A percentile compares a stretch with the other conserved stretches of the same genome.
Conservation (phyloP, 805 yeast species). For the Candida boidinii region DNA sequence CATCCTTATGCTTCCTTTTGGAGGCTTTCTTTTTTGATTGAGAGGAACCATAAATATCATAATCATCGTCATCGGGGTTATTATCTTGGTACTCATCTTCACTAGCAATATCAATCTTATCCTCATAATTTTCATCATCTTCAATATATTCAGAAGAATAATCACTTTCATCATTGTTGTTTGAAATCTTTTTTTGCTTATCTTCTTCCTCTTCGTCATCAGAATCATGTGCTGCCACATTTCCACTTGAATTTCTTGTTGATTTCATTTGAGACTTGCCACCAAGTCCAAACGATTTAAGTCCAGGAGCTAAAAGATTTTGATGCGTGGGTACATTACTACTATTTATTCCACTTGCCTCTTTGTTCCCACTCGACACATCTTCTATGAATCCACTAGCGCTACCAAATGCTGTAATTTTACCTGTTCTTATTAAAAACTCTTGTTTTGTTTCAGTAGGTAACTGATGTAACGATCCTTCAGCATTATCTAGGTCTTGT, state of each 20-base stretch:
- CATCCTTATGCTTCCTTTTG: no score
- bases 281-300: constrained; percentile 16
- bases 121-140: constrained; percentile 4
- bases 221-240: constrained; percentile 12
- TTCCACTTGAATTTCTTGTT: constrained; percentile 12
- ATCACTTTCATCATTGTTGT: constrained; percentile 2
- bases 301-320: constrained; percentile 42
- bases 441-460: constrained; percentile 78
- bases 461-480: constrained; percentile 27
- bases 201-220: constrained; percentile 15
- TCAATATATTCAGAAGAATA: not conserved
- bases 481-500: constrained; percentile 7
- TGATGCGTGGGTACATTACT: constrained; percentile 28
- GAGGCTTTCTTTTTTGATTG: no score
- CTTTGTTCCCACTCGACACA: no score
- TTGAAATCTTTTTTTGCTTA: constrained; percentile 2
- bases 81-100: constrained; percentile 18
- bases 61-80: constrained; percentile 16
- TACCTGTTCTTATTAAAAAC: constrained; percentile 78
- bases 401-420: constrained; percentile 88
- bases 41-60: no score
- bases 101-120: constrained; percentile 1
- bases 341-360: constrained; percentile 15
- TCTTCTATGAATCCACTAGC: constrained; percentile 46
- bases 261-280: constrained; percentile 7